Conservation (phyloP, 306 rosid species). For the Glycine latifolia region DNA sequence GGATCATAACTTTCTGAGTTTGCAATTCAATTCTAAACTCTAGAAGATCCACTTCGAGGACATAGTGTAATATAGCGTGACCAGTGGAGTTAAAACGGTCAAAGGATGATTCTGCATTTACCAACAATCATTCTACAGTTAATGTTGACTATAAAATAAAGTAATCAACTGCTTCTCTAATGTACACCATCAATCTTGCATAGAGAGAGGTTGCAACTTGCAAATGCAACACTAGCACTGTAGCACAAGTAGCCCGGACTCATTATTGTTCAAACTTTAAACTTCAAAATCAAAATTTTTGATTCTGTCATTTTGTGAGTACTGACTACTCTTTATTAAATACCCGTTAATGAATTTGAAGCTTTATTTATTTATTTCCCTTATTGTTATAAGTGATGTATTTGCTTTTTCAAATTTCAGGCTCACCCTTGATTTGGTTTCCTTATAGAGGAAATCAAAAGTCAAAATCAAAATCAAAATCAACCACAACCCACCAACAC, state of each 20-base stretch:
- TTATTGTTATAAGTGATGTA: not conserved
- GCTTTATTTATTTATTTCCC: not conserved
- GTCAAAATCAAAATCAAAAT: conserved; percentile 2
- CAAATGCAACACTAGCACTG: not conserved
- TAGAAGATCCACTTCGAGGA: not conserved
- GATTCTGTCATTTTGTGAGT: not conserved
- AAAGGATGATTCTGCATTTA: not conserved
- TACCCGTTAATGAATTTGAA: not conserved
- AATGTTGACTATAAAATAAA: not conserved
- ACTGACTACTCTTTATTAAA: not conserved
- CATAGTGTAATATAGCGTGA: no score
- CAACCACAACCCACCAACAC: not conserved
- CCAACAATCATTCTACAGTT: not conserved
- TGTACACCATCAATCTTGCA: not conserved
- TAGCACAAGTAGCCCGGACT: not conserved
- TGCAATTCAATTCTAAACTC: not conserved
- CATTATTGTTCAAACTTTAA: not conserved
- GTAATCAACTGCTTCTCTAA: not conserved
- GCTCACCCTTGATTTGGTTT: conserved; percentile 5
- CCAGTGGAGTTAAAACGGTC: not conserved
- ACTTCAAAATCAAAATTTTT: not conserved
- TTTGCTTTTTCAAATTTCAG: not conserved
- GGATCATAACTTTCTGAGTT: no score
- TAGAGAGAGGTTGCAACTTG: not conserved
- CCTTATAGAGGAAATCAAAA: not conserved